Base-by-base conservation (phyloP, 805 yeast genomes). In the Ogataea sp. region DNA sequence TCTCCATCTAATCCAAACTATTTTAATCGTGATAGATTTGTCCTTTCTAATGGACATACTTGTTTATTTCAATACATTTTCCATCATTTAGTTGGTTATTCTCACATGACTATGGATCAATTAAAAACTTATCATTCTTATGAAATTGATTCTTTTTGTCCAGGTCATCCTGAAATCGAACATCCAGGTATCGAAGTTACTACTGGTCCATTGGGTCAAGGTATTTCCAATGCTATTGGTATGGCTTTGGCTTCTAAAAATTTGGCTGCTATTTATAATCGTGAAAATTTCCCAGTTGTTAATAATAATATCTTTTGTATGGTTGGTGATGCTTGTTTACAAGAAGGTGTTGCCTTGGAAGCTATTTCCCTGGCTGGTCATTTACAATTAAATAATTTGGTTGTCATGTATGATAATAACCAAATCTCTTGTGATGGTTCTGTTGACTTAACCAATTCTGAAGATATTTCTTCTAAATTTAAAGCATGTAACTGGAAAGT, bases 161-260 rank as follows among this genome's bases (percentile, higher is more conserved):
- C 67, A 20, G 68, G 68, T 11, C 69, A 65, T 41, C 70, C 70
- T 14, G 68, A 64, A 40, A 60, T 58, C 29, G 68, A 63, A 41
- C 53, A 55, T 39, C 59, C 61, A n/a, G 59, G 52, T 15, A 51
- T 64, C 23, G 69, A 64, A 43, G 55, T 62, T 38, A 64, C 68
- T 23, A 64, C 67, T 10, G 68, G 68, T 20, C 63, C 67, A n/a
- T 44, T 64, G 26, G 70, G 70, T n/a, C 69, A 64, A 48, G 69
- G 69, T 38, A 52, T 64, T 21, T 49, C 68, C 20, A 64, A 64
- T 43, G 56, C 65, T 11, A 66, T 65, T 14, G 69, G 69, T 11
- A 39, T 64, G 37, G 70, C 69, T 6, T 52, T 64, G 20, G 68
- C 68, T 20, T 35, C 55, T 6, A 62, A 62, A 40, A 58, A 64